Conservation (phyloP, 768 basidiomycete species). For the Coprinopsis strossmayeri region DNA sequence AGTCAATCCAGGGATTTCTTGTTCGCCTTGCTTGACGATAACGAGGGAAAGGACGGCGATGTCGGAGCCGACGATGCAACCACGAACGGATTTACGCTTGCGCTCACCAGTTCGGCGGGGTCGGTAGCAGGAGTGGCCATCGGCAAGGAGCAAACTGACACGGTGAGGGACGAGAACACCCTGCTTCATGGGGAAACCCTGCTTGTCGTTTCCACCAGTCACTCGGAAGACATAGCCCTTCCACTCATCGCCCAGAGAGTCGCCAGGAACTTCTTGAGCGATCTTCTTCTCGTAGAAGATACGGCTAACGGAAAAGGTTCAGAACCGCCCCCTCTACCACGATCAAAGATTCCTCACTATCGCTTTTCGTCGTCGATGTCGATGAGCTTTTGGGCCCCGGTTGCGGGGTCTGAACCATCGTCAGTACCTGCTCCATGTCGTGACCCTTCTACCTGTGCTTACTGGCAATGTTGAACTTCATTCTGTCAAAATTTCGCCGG, state of each 20-base stretch:
- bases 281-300: conserved; percentile 98
- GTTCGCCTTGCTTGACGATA: conserved; percentile 94
- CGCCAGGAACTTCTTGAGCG: conserved; percentile 87
- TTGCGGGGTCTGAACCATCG: conserved; percentile 73
- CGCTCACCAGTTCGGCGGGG: conserved; percentile 88
- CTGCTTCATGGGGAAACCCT: conserved; percentile 99
- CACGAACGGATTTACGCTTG: conserved; percentile 98
- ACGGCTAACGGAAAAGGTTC: conserved; percentile 47
- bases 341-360: conserved; percentile 41
- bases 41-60: conserved; percentile 91
- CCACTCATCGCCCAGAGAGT: conserved; percentile 91
- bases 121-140: conserved; percentile 98
- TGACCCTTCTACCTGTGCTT: conserved; percentile 27
- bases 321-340: conserved; percentile 1
- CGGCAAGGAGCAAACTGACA: conserved; percentile 87
- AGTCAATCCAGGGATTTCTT: conserved; percentile 86
- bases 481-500: conserved; percentile 33
- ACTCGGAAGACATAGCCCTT: conserved; percentile 96
- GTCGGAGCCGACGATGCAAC: conserved; percentile 96
- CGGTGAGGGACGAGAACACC: conserved; percentile 93
- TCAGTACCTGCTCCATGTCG: conserved; percentile 8
- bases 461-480: conserved; percentile 99
- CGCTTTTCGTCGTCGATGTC: conserved; percentile 90
- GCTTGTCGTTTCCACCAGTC: conserved; percentile 98
- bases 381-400: conserved; percentile 94